These are phyloP conservation scores for Juglanconis oblonga DNA, from an alignment of 2,329 filamentous ascomycete genomes.

Conservation along the genomic window DNA sequence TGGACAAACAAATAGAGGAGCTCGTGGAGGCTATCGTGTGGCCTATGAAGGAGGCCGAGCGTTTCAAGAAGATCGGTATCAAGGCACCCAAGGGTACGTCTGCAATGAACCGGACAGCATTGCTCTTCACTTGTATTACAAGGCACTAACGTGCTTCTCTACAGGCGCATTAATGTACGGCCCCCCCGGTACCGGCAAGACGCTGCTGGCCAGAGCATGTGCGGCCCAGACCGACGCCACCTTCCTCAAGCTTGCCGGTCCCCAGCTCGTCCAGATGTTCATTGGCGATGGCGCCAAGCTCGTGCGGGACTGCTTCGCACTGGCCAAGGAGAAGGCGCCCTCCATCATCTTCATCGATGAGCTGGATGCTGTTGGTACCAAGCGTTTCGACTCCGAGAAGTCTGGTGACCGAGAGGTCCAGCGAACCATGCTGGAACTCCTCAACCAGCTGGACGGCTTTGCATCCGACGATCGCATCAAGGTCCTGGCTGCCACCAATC, in stretches of 20 bases:
- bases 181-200: slow-evolving; percentile 86
- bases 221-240: slow-evolving; percentile 97
- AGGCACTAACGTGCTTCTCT: background rate
- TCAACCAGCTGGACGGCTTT: slow-evolving; percentile 98
- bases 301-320: slow-evolving; percentile 93
- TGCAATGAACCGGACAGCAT: background rate
- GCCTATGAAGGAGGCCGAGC: slow-evolving; percentile 99
- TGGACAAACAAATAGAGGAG: slow-evolving; percentile 99
- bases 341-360: slow-evolving; percentile 99
- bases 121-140: slow-evolving; percentile 4
- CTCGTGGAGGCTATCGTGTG: slow-evolving; percentile 97
- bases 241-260: slow-evolving; percentile 96
- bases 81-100: slow-evolving; percentile 92
- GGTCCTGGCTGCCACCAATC: slow-evolving; percentile 90
- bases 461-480: slow-evolving; percentile 96
- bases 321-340: slow-evolving; percentile 97
- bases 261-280: slow-evolving; percentile 99
- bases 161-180: slow-evolving; percentile 97
- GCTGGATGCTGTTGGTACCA: slow-evolving; percentile 95
- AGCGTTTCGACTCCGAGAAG: slow-evolving; percentile 98
- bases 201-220: slow-evolving; percentile 88
- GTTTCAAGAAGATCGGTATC: slow-evolving; percentile 99
- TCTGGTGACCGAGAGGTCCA: slow-evolving; percentile 97
- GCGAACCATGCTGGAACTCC: slow-evolving; percentile 95
- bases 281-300: slow-evolving; percentile 98